Conservation (phyloP, 2,329 filamentous ascomycete species). For the Endocalyx cinctus region DNA sequence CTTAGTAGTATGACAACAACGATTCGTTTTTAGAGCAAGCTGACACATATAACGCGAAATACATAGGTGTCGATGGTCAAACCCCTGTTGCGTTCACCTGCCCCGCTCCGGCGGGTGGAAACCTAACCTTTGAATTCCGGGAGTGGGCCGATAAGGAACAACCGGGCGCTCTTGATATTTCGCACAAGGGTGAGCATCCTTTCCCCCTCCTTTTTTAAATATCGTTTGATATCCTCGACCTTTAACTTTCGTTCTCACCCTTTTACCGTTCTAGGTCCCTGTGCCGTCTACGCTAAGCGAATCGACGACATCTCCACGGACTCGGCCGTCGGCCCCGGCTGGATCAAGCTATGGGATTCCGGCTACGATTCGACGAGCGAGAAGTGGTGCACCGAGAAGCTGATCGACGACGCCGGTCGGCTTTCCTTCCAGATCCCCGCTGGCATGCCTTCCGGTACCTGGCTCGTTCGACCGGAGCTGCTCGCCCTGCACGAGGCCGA, state of each 20-base stretch:
- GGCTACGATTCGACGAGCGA: conserved; percentile 52
- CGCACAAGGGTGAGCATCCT: conserved; percentile 20
- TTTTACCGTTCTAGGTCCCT: conserved; percentile 55
- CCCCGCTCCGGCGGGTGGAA: conserved; percentile 44
- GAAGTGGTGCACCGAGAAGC: conserved; percentile 65
- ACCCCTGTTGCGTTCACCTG: conserved; percentile 42
- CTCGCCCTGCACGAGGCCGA: conserved; percentile 61
- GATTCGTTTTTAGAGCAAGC: too few species aligned
- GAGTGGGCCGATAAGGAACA: conserved; percentile 48
- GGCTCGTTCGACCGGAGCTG: conserved; percentile 64
- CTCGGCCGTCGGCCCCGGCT: conserved; percentile 56
- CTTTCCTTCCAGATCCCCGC: conserved; percentile 58
- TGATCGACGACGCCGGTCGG: conserved; percentile 58
- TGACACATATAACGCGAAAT: too few species aligned
- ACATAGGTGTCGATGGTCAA: conserved; percentile 41
- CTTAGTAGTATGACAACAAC: too few species aligned
- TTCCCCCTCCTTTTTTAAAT: too few species aligned
- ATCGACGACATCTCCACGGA: conserved; percentile 40
- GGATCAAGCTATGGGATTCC: conserved; percentile 73
- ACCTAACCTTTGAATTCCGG: conserved; percentile 64
- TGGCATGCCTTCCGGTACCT: conserved; percentile 59
- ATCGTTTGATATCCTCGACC: not conserved
- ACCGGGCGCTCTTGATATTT: conserved; percentile 51
- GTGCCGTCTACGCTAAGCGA: conserved; percentile 68
- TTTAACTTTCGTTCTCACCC: not conserved